Conservation (phyloP, 495 filamentous ascomycete genomes). For the Haplographium delicatum region DNA sequence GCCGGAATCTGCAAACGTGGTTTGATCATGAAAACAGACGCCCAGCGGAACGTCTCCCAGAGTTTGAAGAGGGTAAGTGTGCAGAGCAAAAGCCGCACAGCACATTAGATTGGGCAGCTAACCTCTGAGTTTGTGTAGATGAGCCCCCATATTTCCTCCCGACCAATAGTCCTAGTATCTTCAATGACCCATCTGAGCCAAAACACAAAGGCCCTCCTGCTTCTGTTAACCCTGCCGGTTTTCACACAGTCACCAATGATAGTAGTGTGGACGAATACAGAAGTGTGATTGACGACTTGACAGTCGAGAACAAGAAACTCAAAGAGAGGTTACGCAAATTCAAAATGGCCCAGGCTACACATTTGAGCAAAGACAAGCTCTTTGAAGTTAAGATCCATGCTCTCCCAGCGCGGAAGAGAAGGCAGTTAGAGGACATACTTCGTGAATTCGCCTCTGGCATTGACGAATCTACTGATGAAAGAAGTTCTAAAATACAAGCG, state of each 20-base stretch:
- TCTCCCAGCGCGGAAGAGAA: slow-evolving; percentile 58
- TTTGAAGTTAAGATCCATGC: slow-evolving; percentile 74
- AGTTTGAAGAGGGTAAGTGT: not conserved
- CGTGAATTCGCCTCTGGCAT: slow-evolving; percentile 58
- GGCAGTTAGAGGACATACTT: slow-evolving; percentile 67
- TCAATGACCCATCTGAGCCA: slow-evolving; percentile 30
- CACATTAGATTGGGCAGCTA: not conserved
- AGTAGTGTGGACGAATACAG: slow-evolving; percentile 54
- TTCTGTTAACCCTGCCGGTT: slow-evolving; percentile 13
- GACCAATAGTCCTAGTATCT: slow-evolving; percentile 39
- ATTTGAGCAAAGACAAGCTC: slow-evolving; percentile 58
- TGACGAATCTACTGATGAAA: slow-evolving; percentile 36
- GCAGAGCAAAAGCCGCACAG: no score
- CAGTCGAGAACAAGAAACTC: slow-evolving; percentile 64
- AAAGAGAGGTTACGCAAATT: slow-evolving; percentile 64
- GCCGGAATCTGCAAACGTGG: slow-evolving; percentile 29
- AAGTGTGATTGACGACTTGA: slow-evolving; percentile 68
- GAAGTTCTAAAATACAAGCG: slow-evolving; percentile 29
- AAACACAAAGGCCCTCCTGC: slow-evolving; percentile 2
- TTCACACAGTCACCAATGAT: slow-evolving; percentile 34
- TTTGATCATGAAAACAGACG: slow-evolving; percentile 42
- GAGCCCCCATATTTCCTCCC: slow-evolving; percentile 49
- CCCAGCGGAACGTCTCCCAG: slow-evolving; percentile 29
- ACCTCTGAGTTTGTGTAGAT: slow-evolving; percentile 22
- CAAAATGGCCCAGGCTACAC: slow-evolving; percentile 54